Evolutionary conservation across 352 stramenopile species (phyloP).

Genomic region (Globisporangium cystogenes): DNA sequence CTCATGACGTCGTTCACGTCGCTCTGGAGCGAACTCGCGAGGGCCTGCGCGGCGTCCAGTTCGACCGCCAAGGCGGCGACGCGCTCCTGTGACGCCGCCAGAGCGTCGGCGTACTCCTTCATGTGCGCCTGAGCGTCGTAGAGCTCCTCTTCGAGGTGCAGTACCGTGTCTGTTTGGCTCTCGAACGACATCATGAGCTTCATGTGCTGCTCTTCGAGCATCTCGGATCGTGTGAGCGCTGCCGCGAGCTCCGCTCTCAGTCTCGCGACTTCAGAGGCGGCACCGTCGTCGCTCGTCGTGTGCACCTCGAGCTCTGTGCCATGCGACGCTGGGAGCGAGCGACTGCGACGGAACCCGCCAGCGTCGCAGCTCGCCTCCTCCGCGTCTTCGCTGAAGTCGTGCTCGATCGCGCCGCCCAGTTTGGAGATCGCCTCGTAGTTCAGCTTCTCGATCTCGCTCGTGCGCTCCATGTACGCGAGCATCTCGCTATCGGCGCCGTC

Average conservation of each 20-base stretch:
- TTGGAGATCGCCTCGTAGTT: conserved; percentile 11
- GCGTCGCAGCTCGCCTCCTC: not conserved
- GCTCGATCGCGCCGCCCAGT: conserved; percentile 5
- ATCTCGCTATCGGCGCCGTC: conserved; percentile 6
- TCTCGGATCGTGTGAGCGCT: conserved; percentile 6
- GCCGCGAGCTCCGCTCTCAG: conserved; percentile 8
- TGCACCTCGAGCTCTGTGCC: not conserved
- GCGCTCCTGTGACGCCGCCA: conserved; percentile 6
- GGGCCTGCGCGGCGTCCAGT: conserved; percentile 2
- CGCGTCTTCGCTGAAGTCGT: not conserved
- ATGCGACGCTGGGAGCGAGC: not conserved
- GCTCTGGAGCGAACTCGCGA: conserved; percentile 1
- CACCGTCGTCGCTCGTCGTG: no score
- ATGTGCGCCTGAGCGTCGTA: not conserved
- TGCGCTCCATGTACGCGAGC: conserved; percentile 12
- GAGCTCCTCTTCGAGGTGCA: conserved; percentile 12
- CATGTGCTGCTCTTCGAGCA: conserved; percentile 14
- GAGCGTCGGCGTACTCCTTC: not conserved
- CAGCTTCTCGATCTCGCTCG: conserved; percentile 14
- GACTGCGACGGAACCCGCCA: not conserved
- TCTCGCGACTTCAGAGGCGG: not conserved
- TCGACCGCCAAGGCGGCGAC: not conserved
- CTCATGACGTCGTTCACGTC: conserved; percentile 12
- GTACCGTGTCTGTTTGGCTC: conserved; percentile 4
- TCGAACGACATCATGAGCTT: conserved; percentile 15